Evolutionary conservation across 192 early-diverging fungal species (phyloP).

Genomic region (Podila verticillata): DNA sequence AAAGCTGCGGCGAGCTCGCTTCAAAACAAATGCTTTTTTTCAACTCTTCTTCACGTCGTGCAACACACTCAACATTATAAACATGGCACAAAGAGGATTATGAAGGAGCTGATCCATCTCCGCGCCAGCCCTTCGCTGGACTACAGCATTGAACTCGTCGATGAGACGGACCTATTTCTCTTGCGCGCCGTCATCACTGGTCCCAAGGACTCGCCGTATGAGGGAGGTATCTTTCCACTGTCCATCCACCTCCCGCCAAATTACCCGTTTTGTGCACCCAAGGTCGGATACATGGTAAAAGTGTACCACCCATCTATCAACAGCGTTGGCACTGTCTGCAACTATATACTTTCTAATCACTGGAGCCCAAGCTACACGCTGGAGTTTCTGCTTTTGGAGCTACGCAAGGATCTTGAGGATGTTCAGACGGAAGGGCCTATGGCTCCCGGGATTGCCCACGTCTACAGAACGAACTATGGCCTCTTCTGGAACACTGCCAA

Average conservation of each 20-base stretch:
- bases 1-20: no score
- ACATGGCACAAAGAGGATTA: no score
- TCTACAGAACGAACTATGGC: background rate
- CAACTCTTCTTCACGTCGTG: no score
- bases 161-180: background rate
- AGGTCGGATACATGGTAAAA: conserved; percentile 19
- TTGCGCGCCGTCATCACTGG: conserved; percentile 4
- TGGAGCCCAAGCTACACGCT: conserved; percentile 2
- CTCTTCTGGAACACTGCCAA: background rate
- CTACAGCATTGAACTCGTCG: background rate
- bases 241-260: background rate
- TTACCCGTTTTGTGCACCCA: conserved; percentile 14
- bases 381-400: background rate
- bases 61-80: no score
- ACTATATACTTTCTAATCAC: conserved; percentile 50
- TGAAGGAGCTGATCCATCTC: background rate
- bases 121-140: background rate
- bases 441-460: background rate
- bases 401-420: background rate
- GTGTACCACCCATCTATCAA: conserved; percentile 41
- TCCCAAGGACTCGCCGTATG: conserved; percentile 9
- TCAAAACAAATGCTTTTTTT: no score
- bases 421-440: background rate
- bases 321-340: conserved; percentile 4
- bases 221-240: conserved; percentile 9